These are phyloP conservation scores for Starmerella geochares DNA, from an alignment of 805 yeast species.

Conservation along the genomic window DNA sequence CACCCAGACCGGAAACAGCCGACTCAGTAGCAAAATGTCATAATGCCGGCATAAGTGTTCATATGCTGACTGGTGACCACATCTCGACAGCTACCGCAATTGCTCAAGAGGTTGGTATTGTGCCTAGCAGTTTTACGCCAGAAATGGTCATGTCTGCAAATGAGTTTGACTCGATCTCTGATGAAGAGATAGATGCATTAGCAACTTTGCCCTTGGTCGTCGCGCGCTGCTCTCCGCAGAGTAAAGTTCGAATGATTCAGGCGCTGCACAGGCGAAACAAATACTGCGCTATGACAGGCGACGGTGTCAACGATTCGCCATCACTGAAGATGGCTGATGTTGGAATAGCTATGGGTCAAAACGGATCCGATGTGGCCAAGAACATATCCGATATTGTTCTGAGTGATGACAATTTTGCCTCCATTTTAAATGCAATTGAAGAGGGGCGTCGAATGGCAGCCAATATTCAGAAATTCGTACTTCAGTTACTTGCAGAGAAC, in stretches of 20 bases:
- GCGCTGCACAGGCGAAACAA: slow-evolving; percentile 55
- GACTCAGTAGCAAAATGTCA: slow-evolving; percentile 58
- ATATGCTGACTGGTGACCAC: slow-evolving; percentile 76
- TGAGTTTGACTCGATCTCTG: slow-evolving; percentile 55
- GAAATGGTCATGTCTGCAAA: slow-evolving; percentile 68
- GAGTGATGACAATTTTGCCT: slow-evolving; percentile 68
- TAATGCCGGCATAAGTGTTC: slow-evolving; percentile 66
- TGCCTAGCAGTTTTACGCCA: slow-evolving; percentile 46
- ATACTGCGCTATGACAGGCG: slow-evolving; percentile 74
- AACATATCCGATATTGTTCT: slow-evolving; percentile 70
- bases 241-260: slow-evolving; percentile 71
- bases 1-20: slow-evolving; percentile 62
- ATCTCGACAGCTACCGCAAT: slow-evolving; percentile 69
- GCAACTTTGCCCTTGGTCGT: slow-evolving; percentile 67
- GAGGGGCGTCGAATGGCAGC: slow-evolving; percentile 74
- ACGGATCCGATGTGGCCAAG: slow-evolving; percentile 78
- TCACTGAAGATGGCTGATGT: slow-evolving; percentile 66
- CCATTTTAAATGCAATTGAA: slow-evolving; percentile 65
- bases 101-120: slow-evolving; percentile 70
- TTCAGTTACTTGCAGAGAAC: slow-evolving; percentile 62
- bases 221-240: slow-evolving; percentile 76
- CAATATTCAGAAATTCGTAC: slow-evolving; percentile 66
- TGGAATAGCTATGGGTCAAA: slow-evolving; percentile 75
- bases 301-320: slow-evolving; percentile 76
- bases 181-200: slow-evolving; percentile 48